Conservation (phyloP, 176 grass and related monocot genomes). For the Eragrostis nindensis region DNA sequence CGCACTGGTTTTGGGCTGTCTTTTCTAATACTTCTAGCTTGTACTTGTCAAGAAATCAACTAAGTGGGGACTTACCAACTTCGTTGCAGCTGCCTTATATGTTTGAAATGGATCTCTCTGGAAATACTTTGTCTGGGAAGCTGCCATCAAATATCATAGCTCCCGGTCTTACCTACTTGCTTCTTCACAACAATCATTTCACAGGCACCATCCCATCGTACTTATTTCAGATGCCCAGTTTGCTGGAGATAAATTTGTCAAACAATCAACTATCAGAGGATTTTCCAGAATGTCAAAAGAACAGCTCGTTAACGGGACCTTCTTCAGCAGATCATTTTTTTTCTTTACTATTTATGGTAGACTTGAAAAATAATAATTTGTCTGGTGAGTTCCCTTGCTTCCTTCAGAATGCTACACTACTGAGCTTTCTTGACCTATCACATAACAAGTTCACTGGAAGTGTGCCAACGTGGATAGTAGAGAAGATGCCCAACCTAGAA, state of each 20-base stretch:
- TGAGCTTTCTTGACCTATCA: constrained; percentile 46
- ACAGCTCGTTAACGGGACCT: too few species aligned
- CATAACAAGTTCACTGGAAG: constrained; percentile 42
- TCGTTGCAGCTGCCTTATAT: not conserved
- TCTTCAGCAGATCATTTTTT: too few species aligned
- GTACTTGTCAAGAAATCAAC: constrained; percentile 46
- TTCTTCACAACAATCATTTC: constrained; percentile 42
- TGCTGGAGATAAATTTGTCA: not conserved
- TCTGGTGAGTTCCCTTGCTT: constrained; percentile 44
- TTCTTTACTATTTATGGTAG: not conserved
- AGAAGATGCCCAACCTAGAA: not conserved
- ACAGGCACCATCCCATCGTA: constrained; percentile 39
- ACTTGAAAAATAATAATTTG: constrained; percentile 28
- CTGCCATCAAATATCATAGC: constrained; percentile 15
- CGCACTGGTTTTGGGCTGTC: constrained; percentile 56
- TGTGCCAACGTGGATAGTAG: constrained; percentile 54
- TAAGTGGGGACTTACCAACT: constrained; percentile 29
- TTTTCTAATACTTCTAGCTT: not conserved
- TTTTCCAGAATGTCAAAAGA: not conserved
- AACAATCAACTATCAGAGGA: constrained; percentile 25
- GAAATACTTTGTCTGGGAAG: not conserved
- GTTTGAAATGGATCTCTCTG: not conserved
- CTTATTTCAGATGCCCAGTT: not conserved
- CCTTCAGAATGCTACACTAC: not conserved
- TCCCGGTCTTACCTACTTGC: not conserved